These are phyloP conservation scores for Hydnum rufescens DNA, from an alignment of 768 basidiomycete species.

Conservation along the genomic window DNA sequence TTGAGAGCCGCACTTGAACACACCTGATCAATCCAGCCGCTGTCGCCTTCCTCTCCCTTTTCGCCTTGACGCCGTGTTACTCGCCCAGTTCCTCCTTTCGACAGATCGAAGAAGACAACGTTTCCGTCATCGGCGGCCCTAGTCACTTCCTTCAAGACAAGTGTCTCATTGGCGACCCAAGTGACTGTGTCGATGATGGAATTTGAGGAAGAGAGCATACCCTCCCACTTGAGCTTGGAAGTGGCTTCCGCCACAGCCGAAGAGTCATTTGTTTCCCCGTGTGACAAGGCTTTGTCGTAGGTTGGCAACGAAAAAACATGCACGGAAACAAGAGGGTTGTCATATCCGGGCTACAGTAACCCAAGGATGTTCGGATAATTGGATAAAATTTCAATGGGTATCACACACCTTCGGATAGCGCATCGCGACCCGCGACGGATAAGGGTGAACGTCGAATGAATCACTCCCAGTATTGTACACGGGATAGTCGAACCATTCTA, in stretches of 20 bases:
- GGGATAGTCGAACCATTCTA: constrained; percentile 73
- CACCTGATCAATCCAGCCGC: constrained; percentile 87
- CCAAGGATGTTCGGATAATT: not conserved
- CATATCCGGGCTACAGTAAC: constrained; percentile 38
- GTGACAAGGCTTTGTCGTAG: constrained; percentile 22
- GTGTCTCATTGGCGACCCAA: constrained; percentile 60
- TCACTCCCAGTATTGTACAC: constrained; percentile 77
- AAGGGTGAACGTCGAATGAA: constrained; percentile 52
- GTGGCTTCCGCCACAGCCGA: constrained; percentile 19
- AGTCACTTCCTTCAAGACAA: constrained; percentile 77
- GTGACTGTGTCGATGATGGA: constrained; percentile 64
- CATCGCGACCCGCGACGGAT: constrained; percentile 42
- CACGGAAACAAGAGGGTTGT: constrained; percentile 69
- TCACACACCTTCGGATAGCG: constrained; percentile 47
- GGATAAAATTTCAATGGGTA: no score
- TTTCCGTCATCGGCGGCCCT: constrained; percentile 63
- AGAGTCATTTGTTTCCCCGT: constrained; percentile 12
- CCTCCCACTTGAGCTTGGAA: constrained; percentile 44
- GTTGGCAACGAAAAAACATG: constrained; percentile 61
- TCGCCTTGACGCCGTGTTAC: constrained; percentile 65
- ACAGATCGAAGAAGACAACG: constrained; percentile 55
- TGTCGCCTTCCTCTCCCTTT: constrained; percentile 71
- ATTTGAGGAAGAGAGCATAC: constrained; percentile 33
- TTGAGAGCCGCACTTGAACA: constrained; percentile 15
- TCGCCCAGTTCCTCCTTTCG: constrained; percentile 16